Evolutionary conservation across 1,284 basidiomycete genomes (phyloP), one percentile per base, ranked within the genome.

Genomic region (Tilletia horrida): DNA sequence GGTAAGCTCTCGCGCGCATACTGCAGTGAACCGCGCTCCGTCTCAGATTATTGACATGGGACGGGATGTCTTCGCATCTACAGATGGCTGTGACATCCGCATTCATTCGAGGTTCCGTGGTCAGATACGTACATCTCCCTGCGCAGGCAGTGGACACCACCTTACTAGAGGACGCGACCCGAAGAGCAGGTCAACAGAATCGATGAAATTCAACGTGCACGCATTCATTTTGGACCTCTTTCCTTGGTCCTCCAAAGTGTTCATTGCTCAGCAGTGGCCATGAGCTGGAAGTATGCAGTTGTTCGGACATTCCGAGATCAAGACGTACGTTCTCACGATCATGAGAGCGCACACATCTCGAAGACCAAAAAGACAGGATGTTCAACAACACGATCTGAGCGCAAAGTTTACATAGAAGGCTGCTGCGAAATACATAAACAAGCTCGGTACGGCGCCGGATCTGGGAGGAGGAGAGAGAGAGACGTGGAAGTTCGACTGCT

Each of bases 51-150:
- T 18, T 48, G 18, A n/a, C 9, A 14, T 57, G 8, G 52, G 52
- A 29, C 35, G 35, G 35, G 35, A 11, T 11, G 35, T 6, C 35
- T 40, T 6, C 35, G 6, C 11, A 11, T 40, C 6, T 29, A 14
- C 77, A 98, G 95, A 92, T 97, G 88, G 93, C 96, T 0, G 94
- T 98, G 61, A 96, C 95, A 85, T 98, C 97, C 82, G 95, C 93
- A 81, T 99, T 98, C 82, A 98, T 98, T 77, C 90, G 96, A 67
- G 96, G 96, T 68, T 97, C 93, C 2, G 96, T 98, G 14, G 94
- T 98, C 45, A 89, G 96, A 74, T 99, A 97, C 81, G 96, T 98
- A 11, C 91, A 96, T 81, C 86, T 98, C 67, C 92, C 93, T 2
- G 88, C 92, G 23, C 89, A 92, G 68, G 91, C 91, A 70, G 93